These are phyloP conservation scores for Penicillium sp. DNA, from an alignment of 2,329 filamentous ascomycete species.

Conservation along the genomic window DNA sequence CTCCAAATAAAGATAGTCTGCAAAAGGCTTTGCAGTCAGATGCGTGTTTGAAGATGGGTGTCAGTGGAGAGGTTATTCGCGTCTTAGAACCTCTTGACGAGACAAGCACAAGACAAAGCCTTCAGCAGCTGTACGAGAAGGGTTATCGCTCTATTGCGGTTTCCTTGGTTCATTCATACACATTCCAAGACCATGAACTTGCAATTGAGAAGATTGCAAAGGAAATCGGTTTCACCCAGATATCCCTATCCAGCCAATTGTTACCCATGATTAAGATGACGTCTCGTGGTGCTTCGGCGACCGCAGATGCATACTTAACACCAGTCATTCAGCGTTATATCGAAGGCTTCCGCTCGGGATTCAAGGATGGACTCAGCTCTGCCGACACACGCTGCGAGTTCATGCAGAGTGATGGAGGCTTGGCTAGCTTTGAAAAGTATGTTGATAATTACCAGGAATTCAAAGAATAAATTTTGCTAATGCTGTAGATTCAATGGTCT, in stretches of 20 bases:
- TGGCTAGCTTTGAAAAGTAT: neutral
- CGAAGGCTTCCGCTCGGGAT: constrained; percentile 74
- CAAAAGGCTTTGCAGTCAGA: neutral
- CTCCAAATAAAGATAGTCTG: constrained; percentile 27
- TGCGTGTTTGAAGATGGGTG: constrained; percentile 41
- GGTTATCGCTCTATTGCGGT: constrained; percentile 37
- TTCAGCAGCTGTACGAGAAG: constrained; percentile 51
- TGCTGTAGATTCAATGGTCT: constrained; percentile 36
- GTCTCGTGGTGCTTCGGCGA: constrained; percentile 67
- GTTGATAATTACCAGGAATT: neutral
- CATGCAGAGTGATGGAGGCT: neutral
- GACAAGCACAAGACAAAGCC: constrained; percentile 51
- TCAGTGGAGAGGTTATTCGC: constrained; percentile 62
- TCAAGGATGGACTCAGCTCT: constrained; percentile 57
- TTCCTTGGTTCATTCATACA: constrained; percentile 75
- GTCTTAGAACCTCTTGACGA: constrained; percentile 59
- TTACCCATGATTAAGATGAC: constrained; percentile 69
- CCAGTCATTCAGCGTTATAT: constrained; percentile 72
- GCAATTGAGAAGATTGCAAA: constrained; percentile 69
- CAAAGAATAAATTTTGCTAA: neutral
- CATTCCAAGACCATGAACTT: constrained; percentile 77
- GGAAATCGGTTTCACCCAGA: constrained; percentile 67
- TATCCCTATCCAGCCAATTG: constrained; percentile 70
- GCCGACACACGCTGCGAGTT: neutral
- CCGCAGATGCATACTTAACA: constrained; percentile 71